phyloP scores from a whole-genome alignment of 306 rosid species.

The Trifolium repens region DNA sequence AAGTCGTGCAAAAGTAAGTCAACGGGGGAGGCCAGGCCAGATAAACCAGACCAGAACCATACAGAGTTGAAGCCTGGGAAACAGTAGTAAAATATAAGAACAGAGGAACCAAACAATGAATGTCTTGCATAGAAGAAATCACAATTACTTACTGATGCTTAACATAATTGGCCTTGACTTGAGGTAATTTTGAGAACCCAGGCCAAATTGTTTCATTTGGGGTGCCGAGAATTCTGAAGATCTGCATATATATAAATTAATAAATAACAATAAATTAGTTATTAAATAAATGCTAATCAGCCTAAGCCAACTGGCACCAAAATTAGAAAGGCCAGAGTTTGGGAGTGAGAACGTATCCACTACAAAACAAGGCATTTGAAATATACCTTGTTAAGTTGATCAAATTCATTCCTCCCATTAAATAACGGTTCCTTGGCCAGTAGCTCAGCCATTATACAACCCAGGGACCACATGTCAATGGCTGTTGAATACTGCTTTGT shows the following conservation, averaged over 20 bases:
- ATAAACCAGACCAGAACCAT: constrained; percentile 86
- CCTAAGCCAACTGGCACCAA: constrained; percentile 17
- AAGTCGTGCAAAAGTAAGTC: constrained; percentile 60
- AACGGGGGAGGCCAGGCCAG: constrained; percentile 79
- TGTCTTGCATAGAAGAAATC: constrained; percentile 41
- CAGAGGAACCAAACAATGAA: constrained; percentile 44
- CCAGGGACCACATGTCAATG: constrained; percentile 98
- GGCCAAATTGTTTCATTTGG: constrained; percentile 97
- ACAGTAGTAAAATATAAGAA: constrained; percentile 79
- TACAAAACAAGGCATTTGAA: constrained; percentile 8
- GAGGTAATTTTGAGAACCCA: constrained; percentile 92
- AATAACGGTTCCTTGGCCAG: constrained; percentile 91
- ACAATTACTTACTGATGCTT: constrained; percentile 89
- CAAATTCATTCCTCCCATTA: constrained; percentile 92
- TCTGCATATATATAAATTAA: constrained; percentile 51
- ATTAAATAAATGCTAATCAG: constrained; percentile 1
- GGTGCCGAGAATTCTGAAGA: constrained; percentile 86
- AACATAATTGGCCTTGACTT: constrained; percentile 92
- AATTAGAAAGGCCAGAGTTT: neutral
- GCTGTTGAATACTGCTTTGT: constrained; percentile 88
- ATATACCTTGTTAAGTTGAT: constrained; percentile 94
- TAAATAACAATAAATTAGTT: neutral
- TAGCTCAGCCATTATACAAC: constrained; percentile 98
- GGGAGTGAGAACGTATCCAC: neutral
- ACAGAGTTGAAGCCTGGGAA: constrained; percentile 99